phyloP scores from a whole-genome alignment of 768 basidiomycete genomes.

The Tricholoma flavovirens region DNA sequence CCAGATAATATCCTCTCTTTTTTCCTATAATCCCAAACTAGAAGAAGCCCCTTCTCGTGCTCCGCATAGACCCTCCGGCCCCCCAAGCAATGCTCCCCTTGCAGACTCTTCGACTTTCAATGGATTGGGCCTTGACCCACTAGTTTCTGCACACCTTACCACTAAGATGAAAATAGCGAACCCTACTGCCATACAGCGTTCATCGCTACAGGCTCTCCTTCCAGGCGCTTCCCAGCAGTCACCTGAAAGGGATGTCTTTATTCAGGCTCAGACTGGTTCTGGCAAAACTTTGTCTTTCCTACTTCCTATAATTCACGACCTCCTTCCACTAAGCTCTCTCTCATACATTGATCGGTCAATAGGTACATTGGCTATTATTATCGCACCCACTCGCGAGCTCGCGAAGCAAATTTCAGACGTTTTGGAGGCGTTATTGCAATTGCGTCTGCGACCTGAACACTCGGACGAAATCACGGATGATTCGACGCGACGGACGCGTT shows the following conservation, averaged over 20 bases:
- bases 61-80: constrained; percentile 21
- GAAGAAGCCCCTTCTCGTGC: constrained; percentile 31
- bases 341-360: constrained; percentile 94
- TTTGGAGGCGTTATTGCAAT: constrained; percentile 72
- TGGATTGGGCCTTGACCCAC: constrained; percentile 78
- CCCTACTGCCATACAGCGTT: constrained; percentile 88
- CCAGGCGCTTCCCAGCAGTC: constrained; percentile 29
- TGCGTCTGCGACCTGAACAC: constrained; percentile 60
- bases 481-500: constrained; percentile 60
- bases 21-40: constrained; percentile 76
- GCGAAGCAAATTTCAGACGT: constrained; percentile 97
- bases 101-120: constrained; percentile 69
- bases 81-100: constrained; percentile 83
- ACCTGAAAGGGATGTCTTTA: constrained; percentile 70
- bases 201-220: constrained; percentile 54
- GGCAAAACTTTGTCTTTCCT: constrained; percentile 94
- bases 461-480: constrained; percentile 41
- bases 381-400: constrained; percentile 92
- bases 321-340: constrained; percentile 81
- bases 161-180: constrained; percentile 76
- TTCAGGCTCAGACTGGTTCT: constrained; percentile 95
- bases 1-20: constrained; percentile 84
- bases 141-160: constrained; percentile 71
- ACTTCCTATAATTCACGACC: constrained; percentile 91
- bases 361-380: constrained; percentile 90